Percentiles rank a stretch among this genome's conserved stretches.
These are phyloP conservation scores for Magnaporthales sp. DNA, from an alignment of 2,329 filamentous ascomycete species.

Conservation along the genomic window DNA sequence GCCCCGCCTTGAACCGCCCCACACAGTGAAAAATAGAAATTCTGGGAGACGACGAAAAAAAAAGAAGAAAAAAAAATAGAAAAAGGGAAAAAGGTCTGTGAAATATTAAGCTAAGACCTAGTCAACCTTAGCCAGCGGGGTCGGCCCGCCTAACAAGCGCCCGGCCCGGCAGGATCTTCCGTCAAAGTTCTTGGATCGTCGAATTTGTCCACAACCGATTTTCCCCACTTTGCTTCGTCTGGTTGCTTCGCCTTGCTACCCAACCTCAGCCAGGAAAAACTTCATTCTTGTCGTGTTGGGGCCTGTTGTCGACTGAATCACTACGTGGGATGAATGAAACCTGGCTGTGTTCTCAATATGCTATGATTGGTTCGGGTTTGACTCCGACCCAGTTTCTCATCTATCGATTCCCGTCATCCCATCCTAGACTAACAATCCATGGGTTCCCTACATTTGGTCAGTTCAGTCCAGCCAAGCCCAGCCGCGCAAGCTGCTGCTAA, in stretches of 20 bases:
- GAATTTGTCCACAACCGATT: neutral
- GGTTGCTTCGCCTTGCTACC: neutral
- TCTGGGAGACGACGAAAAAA: neutral
- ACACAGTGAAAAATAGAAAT: neutral
- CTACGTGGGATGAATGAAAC: neutral
- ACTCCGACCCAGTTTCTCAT: neutral
- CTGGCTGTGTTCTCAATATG: neutral
- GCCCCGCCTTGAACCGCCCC: neutral
- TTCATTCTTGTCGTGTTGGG: neutral
- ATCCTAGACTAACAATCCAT: neutral
- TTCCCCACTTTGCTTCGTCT: neutral
- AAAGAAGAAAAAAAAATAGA: neutral
- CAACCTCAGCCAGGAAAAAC: neutral
- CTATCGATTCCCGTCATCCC: neutral
- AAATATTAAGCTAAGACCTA: neutral
- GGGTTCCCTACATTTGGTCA: neutral
- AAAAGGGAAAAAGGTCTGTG: neutral
- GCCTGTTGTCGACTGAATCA: neutral
- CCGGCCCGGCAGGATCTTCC: neutral
- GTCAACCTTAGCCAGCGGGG: neutral
- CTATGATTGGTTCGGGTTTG: neutral
- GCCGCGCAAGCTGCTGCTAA: neutral
- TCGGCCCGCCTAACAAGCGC: neutral
- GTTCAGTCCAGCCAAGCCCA: neutral
- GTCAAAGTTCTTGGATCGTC: neutral